phyloP scores from a whole-genome alignment of 495 filamentous ascomycete species.

The Rusavskia elegans region DNA sequence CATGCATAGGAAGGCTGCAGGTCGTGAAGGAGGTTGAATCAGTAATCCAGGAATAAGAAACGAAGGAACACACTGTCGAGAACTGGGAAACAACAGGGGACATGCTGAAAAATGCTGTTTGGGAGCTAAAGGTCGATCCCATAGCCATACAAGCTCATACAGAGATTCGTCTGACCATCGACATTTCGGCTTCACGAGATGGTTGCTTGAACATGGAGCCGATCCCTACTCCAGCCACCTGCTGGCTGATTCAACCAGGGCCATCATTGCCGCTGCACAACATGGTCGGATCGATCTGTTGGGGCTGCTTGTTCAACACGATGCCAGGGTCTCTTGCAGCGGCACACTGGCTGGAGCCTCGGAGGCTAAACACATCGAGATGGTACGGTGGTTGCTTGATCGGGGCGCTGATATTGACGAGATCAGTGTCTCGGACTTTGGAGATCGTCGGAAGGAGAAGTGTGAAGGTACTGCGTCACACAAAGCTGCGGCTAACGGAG shows the following conservation, averaged over 20 bases:
- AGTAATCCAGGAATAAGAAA: too few relatives aligned
- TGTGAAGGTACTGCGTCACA: conserved; percentile 5
- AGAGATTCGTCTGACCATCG: not conserved
- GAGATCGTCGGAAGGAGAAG: conserved; percentile 4
- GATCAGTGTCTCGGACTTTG: conserved; percentile 3
- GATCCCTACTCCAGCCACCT: conserved; percentile 5
- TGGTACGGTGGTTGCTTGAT: conserved; percentile 7
- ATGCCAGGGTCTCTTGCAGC: too few relatives aligned
- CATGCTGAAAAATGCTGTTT: conserved; percentile 4
- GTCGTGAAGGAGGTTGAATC: too few relatives aligned
- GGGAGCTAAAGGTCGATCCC: conserved; percentile 4
- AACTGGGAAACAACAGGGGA: conserved; percentile 1
- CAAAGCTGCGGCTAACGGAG: conserved; percentile 4
- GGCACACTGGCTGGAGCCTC: too few relatives aligned
- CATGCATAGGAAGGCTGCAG: not conserved
- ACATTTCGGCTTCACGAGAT: not conserved
- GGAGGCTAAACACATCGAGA: conserved; percentile 2
- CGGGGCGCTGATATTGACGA: conserved; percentile 6
- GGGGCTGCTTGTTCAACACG: too few relatives aligned
- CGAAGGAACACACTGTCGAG: conserved; percentile 1
- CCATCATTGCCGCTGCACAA: conserved; percentile 2
- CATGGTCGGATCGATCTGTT: not conserved
- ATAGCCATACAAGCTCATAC: too few relatives aligned
- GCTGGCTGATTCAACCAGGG: not conserved
- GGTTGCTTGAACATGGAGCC: conserved; percentile 3